These are phyloP conservation scores for Rhinocladiella similis DNA, from an alignment of 2,329 filamentous ascomycete genomes.

Conservation along the genomic window DNA sequence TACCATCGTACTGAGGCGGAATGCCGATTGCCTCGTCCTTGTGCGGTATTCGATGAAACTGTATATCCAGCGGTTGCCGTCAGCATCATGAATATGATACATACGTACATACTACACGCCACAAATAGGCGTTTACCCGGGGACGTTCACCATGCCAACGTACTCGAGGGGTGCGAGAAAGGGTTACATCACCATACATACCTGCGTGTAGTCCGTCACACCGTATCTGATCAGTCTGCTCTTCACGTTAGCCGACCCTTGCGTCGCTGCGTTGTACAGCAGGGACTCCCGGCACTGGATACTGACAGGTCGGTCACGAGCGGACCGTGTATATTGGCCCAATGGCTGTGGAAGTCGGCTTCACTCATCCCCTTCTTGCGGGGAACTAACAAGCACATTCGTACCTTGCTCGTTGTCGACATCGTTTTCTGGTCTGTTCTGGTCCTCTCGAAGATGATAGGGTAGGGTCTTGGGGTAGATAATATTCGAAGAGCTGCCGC, in stretches of 20 bases:
- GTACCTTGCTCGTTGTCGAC: conserved; percentile 1
- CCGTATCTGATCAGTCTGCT: conserved; percentile 11
- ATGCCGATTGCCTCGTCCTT: conserved; percentile 4
- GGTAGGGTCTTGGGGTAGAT: background rate
- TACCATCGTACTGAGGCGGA: conserved; percentile 12
- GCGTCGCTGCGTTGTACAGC: too few relatives aligned
- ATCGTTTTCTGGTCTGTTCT: background rate
- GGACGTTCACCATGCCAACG: too few relatives aligned
- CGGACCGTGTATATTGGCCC: conserved; percentile 12
- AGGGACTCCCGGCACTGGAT: too few relatives aligned
- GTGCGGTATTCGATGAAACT: conserved; percentile 8
- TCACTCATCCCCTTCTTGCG: conserved; percentile 14
- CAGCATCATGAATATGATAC: too few relatives aligned
- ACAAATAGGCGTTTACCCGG: too few relatives aligned
- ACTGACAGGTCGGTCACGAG: conserved; percentile 9
- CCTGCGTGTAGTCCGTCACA: conserved; percentile 7
- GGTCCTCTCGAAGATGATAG: too few relatives aligned
- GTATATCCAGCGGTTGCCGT: too few relatives aligned
- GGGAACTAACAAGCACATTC: conserved; percentile 10
- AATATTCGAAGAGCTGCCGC: background rate
- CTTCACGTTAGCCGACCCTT: background rate
- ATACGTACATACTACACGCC: too few relatives aligned
- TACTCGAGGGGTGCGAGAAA: too few relatives aligned
- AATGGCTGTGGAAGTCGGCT: conserved; percentile 15
- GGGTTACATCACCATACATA: too few relatives aligned